phyloP scores from a whole-genome alignment of 129 eudicot genomes.

The Flaveria bidentis region DNA sequence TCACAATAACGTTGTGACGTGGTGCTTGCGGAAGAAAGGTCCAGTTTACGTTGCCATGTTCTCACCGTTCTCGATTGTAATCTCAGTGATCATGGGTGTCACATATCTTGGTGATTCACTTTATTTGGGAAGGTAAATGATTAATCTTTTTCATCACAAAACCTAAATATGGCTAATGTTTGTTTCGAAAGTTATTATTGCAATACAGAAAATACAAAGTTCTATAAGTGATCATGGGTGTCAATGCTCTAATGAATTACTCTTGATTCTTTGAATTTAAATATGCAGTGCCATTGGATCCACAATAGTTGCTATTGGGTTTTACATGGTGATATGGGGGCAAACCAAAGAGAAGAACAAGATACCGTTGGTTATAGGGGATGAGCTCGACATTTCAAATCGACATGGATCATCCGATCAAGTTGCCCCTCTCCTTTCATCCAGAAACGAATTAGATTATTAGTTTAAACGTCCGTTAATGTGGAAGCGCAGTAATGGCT shows the following conservation, averaged over 20 bases:
- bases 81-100: conserved; percentile 21
- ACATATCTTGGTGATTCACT: conserved; percentile 28
- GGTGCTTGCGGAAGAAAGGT: conserved; percentile 36
- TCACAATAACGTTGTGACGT: not conserved
- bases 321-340: conserved; percentile 28
- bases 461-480: not conserved
- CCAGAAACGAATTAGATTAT: not conserved
- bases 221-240: too few relatives aligned
- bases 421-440: conserved; percentile 19
- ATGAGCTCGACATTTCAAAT: conserved; percentile 26
- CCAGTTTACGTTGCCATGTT: conserved; percentile 30
- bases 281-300: conserved; percentile 17
- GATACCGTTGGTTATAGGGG: not conserved
- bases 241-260: too few relatives aligned
- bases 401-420: conserved; percentile 1
- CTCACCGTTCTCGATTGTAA: conserved; percentile 17
- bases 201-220: too few relatives aligned
- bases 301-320: not conserved
- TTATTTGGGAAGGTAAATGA: conserved; percentile 19
- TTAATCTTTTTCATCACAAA: not conserved
- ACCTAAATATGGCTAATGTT: too few relatives aligned
- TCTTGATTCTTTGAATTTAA: not conserved
- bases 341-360: not conserved
- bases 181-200: too few relatives aligned
- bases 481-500: not conserved